phyloP scores from a whole-genome alignment of 2,329 filamentous ascomycete genomes.

The Xylaria sp. region DNA sequence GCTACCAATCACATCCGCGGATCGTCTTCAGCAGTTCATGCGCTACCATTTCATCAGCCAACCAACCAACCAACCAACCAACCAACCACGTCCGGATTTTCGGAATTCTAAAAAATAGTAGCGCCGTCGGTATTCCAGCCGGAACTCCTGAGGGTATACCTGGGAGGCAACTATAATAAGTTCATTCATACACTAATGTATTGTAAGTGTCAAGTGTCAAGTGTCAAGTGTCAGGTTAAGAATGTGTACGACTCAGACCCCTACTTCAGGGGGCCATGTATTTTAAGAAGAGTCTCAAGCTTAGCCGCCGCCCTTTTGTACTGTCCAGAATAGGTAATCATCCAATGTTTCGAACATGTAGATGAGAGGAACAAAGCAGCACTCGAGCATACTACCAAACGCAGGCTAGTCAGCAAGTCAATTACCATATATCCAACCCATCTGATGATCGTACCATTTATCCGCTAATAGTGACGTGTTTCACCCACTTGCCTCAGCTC shows the following conservation, averaged over 20 bases:
- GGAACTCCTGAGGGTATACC: background rate
- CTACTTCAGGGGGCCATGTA: background rate
- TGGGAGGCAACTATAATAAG: background rate
- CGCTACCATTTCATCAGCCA: conserved; percentile 5
- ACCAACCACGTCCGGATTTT: background rate
- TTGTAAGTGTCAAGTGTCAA: background rate
- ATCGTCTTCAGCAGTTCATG: conserved; percentile 29
- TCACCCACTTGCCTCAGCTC: conserved; percentile 17
- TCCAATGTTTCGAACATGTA: background rate
- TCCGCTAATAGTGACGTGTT: conserved; percentile 7
- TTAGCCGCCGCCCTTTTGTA: background rate
- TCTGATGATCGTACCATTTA: conserved; percentile 23
- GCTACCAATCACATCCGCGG: conserved; percentile 21
- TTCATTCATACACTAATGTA: background rate
- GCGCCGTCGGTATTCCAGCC: conserved; percentile 5
- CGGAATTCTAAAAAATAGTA: background rate
- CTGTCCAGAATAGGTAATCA: background rate
- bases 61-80: background rate
- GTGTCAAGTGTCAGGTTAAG: background rate
- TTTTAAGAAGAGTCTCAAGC: background rate
- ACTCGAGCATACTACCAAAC: background rate
- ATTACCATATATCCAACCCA: background rate
- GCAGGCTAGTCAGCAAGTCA: background rate
- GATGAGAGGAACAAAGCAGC: background rate
- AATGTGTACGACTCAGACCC: background rate